Evolutionary conservation across 1,139 yeast genomes (phyloP), one percentile per base, ranked within the genome.

Genomic region (Fermentozyma sake): DNA sequence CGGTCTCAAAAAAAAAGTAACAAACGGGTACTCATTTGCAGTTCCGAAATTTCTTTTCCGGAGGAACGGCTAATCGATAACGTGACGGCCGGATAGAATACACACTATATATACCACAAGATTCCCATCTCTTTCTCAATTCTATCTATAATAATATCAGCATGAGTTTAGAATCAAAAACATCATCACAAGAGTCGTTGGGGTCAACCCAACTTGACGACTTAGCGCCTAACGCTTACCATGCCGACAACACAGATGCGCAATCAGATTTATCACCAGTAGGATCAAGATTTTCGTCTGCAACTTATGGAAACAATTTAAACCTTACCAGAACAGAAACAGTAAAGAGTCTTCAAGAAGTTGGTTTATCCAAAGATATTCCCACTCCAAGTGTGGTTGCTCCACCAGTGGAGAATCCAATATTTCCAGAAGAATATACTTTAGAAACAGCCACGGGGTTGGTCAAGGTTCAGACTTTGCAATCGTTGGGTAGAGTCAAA

Each of bases 341-440:
- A 1, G 75, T 68, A 11, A 72, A 76, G 45, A 76, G 91, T 1
- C 58, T 84, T 29, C 71, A 67, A 28, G 79, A 75, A 7, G 59
- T 71, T 46, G 94, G 94, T 28, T 41, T 83, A 13, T 60, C 72
- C 3, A 52, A 67, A 11, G 61, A 58, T 4, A 59, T 70, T 2
- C 81, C 84, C 5, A 45, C 55, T 12, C 73, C 77, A 1, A 85
- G 76, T 39, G 53, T 72, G 26, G 77, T 73, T 42, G 73, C 75
- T 31, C 89, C 93, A 2, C 72, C 75, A 6, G 69, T 74, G 7
- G 68, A 65, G 28, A 62, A 70, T 37, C 79, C 89, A 5, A 79
- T 85, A 24, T 86, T 86, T 66, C 96, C 96, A 9, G 96, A 86
- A 62, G 95, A 86, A 54, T 86, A 83, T 53, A 81, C 87, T 6